Conservation (phyloP, 805 yeast genomes). For the Metahyphopichia silvanorum region DNA sequence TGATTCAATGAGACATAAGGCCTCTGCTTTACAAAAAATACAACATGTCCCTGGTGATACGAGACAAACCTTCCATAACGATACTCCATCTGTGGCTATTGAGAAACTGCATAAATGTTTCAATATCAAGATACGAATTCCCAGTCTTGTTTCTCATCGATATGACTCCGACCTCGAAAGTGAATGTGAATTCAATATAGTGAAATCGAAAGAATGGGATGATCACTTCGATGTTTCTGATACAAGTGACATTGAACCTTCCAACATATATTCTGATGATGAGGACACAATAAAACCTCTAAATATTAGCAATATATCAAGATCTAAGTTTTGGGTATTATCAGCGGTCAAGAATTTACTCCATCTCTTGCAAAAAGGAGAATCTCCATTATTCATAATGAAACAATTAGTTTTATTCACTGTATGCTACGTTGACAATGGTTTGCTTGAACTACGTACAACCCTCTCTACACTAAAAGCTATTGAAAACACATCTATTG, state of each 20-base stretch:
- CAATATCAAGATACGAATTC: not conserved
- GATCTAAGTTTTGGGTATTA: slow-evolving; percentile 8
- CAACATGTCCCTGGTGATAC: too few species aligned
- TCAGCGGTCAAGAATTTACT: slow-evolving; percentile 14
- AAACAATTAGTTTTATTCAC: slow-evolving; percentile 22
- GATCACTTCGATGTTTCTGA: slow-evolving; percentile 29
- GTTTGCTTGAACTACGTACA: slow-evolving; percentile 10
- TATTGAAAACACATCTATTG: slow-evolving; percentile 13
- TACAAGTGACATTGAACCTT: slow-evolving; percentile 15
- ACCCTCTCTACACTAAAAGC: slow-evolving; percentile 17
- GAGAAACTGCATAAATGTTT: not conserved
- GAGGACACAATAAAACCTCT: slow-evolving; percentile 1
- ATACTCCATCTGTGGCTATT: not conserved
- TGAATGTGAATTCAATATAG: slow-evolving; percentile 5
- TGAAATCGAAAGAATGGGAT: slow-evolving; percentile 11
- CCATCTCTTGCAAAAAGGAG: slow-evolving; percentile 22
- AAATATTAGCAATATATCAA: slow-evolving; percentile 3
- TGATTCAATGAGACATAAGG: slow-evolving; percentile 7
- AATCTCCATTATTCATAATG: slow-evolving; percentile 21
- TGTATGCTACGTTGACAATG: slow-evolving; percentile 13
- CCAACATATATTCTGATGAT: slow-evolving; percentile 15
- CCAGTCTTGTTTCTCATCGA: too few species aligned
- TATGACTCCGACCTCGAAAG: not conserved
- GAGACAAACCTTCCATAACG: not conserved
- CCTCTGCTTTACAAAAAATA: slow-evolving; percentile 3